Evolutionary conservation across 1,139 yeast species (phyloP), one percentile per base, ranked within the genome.

Genomic region (Debaryomyces fabryi): DNA sequence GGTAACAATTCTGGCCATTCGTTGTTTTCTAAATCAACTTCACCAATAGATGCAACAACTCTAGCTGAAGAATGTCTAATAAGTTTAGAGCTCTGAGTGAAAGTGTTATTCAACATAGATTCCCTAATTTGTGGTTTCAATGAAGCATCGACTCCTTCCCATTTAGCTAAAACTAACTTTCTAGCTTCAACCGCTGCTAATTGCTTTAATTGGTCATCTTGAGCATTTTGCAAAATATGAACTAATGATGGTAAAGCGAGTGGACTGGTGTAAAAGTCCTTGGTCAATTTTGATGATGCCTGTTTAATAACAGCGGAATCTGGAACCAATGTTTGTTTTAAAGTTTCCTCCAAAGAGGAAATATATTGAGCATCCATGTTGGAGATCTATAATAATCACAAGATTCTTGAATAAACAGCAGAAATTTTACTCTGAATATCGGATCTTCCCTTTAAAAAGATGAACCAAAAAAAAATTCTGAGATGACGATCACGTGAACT

Each of bases 111-210:
- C 59, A 93, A 78, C 60, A 92, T 69, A 23, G 93, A 78, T 39
- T 76, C 74, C 64, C 88, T 85, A 64, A 93, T 85, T 49, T 77
- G 76, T 39, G 78, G 73, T 68, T 84, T 83, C 50, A 81, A 63
- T 7, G 76, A 58, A 23, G 69, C 80, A 58, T 85, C 86, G 45
- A 82, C 64, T 2, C 48, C 48, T 36, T 76, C 82, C 99, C 99
- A 93, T 63, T 83, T 84, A 55, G 79, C 76, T 46, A 79, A 63
- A 44, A 90, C 83, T 63, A 88, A 81, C 69, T 95, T 93, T 72
- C 97, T 84, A 39, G 92, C 92, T 71, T 93, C 99, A 52, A 93
- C 97, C 53, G 97, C 96, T 15, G 98, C 96, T 56, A 93, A 78
- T 69, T 91, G 97, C 64, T 80, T 82, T 57, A 88, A 67, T 58